Evolutionary conservation across 805 yeast genomes (phyloP).

Genomic region (Candida multigemmis): DNA sequence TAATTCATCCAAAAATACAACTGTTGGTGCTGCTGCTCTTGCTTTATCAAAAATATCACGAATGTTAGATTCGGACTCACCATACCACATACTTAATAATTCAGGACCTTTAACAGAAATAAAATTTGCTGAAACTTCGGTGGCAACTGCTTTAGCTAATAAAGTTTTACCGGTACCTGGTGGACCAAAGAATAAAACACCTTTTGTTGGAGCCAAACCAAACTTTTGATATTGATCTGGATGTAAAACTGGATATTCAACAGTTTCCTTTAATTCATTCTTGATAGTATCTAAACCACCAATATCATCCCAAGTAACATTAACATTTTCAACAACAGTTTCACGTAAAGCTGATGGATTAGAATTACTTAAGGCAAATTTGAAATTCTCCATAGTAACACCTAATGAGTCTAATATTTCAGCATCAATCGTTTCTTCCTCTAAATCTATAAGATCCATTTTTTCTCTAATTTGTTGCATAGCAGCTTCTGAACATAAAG

Average conservation of each 20-base stretch:
- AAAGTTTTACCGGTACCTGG: slow-evolving; percentile 99
- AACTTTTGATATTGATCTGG: slow-evolving; percentile 98
- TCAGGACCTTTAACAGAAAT: slow-evolving; percentile 97
- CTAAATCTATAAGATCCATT: slow-evolving; percentile 95
- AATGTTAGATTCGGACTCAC: slow-evolving; percentile 95
- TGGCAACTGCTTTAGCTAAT: slow-evolving; percentile 97
- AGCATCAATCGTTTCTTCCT: slow-evolving; percentile 94
- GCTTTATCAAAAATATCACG: slow-evolving; percentile 98
- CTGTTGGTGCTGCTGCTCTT: slow-evolving; percentile 99
- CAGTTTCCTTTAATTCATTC: slow-evolving; percentile 96
- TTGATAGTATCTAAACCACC: slow-evolving; percentile 97
- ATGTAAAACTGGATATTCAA: slow-evolving; percentile 96
- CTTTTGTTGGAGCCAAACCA: slow-evolving; percentile 96
- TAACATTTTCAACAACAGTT: slow-evolving; percentile 97
- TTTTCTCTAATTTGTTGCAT: slow-evolving; percentile 99
- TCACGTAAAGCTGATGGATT: slow-evolving; percentile 99
- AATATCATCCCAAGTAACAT: slow-evolving; percentile 98
- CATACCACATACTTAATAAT: slow-evolving; percentile 96
- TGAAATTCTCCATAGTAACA: slow-evolving; percentile 97
- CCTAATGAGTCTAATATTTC: slow-evolving; percentile 94
- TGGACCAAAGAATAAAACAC: slow-evolving; percentile 98
- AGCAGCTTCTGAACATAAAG: slow-evolving; percentile 99
- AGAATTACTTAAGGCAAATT: slow-evolving; percentile 94
- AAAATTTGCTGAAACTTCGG: slow-evolving; percentile 97
- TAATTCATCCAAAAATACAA: slow-evolving; percentile 95